Evolutionary conservation across 371 early-diverging fungal genomes (phyloP).

Genomic region (Mortierella sp.): DNA sequence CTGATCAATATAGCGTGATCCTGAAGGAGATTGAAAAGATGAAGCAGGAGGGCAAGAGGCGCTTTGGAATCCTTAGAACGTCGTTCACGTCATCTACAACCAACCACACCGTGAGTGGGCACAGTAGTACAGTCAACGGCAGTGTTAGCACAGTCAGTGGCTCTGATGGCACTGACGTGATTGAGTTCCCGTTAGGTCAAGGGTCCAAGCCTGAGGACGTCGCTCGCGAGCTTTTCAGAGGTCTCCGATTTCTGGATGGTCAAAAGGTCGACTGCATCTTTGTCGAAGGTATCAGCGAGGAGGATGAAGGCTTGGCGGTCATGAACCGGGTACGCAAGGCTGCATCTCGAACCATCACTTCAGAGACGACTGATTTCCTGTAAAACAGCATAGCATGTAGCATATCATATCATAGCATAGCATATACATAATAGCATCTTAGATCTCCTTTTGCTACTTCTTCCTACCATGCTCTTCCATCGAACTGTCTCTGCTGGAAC

Average conservation of each 20-base stretch:
- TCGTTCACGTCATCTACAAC: constrained; percentile 19
- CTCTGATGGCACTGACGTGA: constrained; percentile 6
- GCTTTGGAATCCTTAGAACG: constrained; percentile 49
- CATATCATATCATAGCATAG: neutral
- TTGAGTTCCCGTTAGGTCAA: constrained; percentile 58
- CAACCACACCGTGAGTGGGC: neutral
- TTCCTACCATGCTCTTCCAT: no score
- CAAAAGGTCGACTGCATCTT: constrained; percentile 82
- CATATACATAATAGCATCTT: no score
- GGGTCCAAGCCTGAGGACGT: constrained; percentile 70
- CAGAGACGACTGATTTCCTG: constrained; percentile 14
- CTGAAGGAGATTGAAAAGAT: constrained; percentile 36
- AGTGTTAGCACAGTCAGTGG: neutral
- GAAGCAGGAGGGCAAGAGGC: constrained; percentile 32
- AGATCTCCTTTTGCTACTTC: no score
- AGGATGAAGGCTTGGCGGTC: constrained; percentile 92
- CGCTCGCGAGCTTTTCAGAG: constrained; percentile 86
- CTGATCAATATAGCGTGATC: constrained; percentile 30
- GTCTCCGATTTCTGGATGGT: constrained; percentile 86
- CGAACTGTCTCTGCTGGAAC: no score
- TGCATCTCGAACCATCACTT: constrained; percentile 69
- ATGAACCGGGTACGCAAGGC: constrained; percentile 99
- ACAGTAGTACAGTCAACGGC: neutral
- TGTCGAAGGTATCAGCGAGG: constrained; percentile 88
- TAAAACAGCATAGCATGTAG: neutral